phyloP scores from a whole-genome alignment of 257 asterid species.

The Schizonepeta tenuifolia region DNA sequence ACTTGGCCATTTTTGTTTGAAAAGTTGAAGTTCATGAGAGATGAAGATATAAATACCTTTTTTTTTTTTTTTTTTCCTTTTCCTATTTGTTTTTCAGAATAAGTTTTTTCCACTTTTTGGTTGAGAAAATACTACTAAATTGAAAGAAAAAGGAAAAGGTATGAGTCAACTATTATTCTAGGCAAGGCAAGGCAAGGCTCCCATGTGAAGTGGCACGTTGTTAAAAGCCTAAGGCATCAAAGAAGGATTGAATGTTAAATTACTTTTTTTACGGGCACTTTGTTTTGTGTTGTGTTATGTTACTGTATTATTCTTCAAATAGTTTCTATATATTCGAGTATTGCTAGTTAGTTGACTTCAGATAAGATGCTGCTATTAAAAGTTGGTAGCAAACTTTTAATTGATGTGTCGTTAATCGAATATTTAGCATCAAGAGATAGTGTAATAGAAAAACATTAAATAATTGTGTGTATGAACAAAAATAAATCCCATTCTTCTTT shows the following conservation, averaged over 20 bases:
- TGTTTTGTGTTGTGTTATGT: too few species aligned
- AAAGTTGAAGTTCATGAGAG: constrained; percentile 34
- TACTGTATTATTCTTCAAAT: too few species aligned
- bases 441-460: neutral
- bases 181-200: neutral
- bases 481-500: constrained; percentile 33
- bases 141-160: neutral
- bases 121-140: constrained; percentile 1
- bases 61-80: too few species aligned
- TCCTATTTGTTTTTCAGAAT: constrained; percentile 31
- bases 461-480: neutral
- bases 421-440: neutral
- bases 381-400: neutral
- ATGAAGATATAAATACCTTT: neutral
- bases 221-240: neutral
- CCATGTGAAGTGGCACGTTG: neutral
- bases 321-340: too few species aligned
- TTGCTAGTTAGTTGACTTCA: neutral
- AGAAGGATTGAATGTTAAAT: neutral
- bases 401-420: neutral
- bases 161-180: neutral
- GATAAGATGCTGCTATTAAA: neutral
- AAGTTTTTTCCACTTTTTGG: constrained; percentile 21
- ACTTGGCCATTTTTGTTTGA: constrained; percentile 37
- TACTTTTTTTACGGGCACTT: neutral